phyloP scores from a whole-genome alignment of 257 asterid species.

The Perilla frutescens region DNA sequence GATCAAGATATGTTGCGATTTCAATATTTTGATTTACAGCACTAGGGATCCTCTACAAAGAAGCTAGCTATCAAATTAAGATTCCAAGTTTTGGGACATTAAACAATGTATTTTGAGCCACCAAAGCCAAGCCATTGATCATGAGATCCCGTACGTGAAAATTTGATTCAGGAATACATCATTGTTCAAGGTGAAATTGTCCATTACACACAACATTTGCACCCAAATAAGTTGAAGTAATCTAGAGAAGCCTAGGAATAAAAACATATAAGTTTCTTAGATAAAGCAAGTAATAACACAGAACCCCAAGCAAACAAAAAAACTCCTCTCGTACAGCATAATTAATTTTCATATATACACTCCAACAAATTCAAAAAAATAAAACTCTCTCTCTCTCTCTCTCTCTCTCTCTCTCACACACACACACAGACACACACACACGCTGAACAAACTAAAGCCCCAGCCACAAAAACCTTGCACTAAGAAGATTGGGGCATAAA shows the following conservation, averaged over 20 bases:
- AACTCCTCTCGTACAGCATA: neutral
- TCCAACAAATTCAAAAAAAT: neutral
- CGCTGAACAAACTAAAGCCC: constrained; percentile 23
- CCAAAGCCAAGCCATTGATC: constrained; percentile 21
- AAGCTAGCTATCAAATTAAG: neutral
- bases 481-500: neutral
- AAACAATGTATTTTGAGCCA: constrained; percentile 2
- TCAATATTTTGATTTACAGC: constrained; percentile 2
- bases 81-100: neutral
- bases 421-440: constrained; percentile 10
- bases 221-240: neutral
- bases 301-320: neutral
- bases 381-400: no score
- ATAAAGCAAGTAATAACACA: constrained; percentile 9
- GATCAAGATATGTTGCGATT: neutral
- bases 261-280: neutral
- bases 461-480: constrained; percentile 12
- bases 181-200: constrained; percentile 15
- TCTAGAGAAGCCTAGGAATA: constrained; percentile 11
- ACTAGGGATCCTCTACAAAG: neutral
- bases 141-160: neutral
- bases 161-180: constrained; percentile 13
- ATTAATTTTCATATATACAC: neutral
- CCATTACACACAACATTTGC: constrained; percentile 9
- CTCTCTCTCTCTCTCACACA: constrained; percentile 1